phyloP scores from a whole-genome alignment of 2,329 filamentous ascomycete genomes.

The Fusarium abutilonis region DNA sequence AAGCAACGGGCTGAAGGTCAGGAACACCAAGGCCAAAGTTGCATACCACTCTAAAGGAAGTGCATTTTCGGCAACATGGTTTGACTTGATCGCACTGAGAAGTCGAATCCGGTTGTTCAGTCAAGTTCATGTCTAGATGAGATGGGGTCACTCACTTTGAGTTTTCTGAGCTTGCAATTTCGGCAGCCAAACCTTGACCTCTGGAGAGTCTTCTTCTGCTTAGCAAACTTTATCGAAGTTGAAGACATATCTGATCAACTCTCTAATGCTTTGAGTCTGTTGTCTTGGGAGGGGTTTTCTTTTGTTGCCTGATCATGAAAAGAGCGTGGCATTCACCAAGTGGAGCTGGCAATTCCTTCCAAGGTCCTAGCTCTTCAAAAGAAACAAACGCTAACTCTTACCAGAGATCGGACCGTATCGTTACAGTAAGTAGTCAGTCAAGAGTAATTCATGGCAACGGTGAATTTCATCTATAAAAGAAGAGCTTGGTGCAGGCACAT shows the following conservation, averaged over 20 bases:
- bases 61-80: slow-evolving; percentile 56
- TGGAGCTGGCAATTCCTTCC: background rate
- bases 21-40: slow-evolving; percentile 52
- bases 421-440: too few species aligned
- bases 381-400: too few species aligned
- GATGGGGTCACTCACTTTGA: slow-evolving; percentile 53
- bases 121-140: background rate
- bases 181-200: slow-evolving; percentile 60
- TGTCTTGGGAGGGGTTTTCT: background rate
- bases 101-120: background rate
- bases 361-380: background rate
- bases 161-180: slow-evolving; percentile 62
- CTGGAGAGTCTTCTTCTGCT: slow-evolving; percentile 7
- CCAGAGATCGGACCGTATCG: too few species aligned
- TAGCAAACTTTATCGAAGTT: background rate
- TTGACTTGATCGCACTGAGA: slow-evolving; percentile 58
- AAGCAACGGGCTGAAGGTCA: slow-evolving; percentile 51
- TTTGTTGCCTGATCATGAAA: background rate
- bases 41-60: slow-evolving; percentile 56
- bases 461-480: too few species aligned
- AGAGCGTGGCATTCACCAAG: background rate
- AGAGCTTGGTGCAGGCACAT: too few species aligned
- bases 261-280: background rate
- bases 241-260: slow-evolving; percentile 9
- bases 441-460: too few species aligned